Evolutionary conservation across 2,329 filamentous ascomycete species (phyloP), one percentile per base, ranked within the genome.

Genomic region (Periglandula ipomoeae): DNA sequence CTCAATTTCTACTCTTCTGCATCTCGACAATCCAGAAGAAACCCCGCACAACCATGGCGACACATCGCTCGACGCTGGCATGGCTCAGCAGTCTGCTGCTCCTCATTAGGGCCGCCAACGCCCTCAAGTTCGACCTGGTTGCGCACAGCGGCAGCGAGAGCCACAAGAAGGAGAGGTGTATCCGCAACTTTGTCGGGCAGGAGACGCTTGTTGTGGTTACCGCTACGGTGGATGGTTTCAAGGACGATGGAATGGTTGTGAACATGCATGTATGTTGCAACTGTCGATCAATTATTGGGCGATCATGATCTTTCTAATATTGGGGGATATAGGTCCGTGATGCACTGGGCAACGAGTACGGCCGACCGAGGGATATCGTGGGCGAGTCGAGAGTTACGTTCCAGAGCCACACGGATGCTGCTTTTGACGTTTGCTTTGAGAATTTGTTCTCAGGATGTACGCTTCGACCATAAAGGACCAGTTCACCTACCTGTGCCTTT

Each of bases 181-280:
- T 98, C 68, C 82, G 91, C 66, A 98, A 98, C 74, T 98, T 96
- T 68, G 90, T 96, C 56, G 79, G 81, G 53, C 86, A 82, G 70
- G 89, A 96, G 64, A 95, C 93, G 55, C 74, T 98, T 56, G 93
- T 98, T 38, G 91, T 97, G 30, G 91, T 98, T 47, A 97, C 91
- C 50, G 87, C 90, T 48, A 95, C 82, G 51, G 78, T 95, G 49
- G 81, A 84, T 65, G 93, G 93, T n/a, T 72, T 72, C 57, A 87
- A 85, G 70, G 91, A 89, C 50, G 93, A 98, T 74, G 93, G 93
- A 47, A 90, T 95, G 81, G 72, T 80, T 59, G 81, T 97, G 55
- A 95, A 97, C 68, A 93, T 98, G 78, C 85, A 95, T 70, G 91
- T 96, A 65, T 53, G 76, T 75, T 55, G 32, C 30, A 11, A 5